These are phyloP conservation scores for Fusarium kyushuense DNA, from an alignment of 2,329 filamentous ascomycete species.

Conservation along the genomic window DNA sequence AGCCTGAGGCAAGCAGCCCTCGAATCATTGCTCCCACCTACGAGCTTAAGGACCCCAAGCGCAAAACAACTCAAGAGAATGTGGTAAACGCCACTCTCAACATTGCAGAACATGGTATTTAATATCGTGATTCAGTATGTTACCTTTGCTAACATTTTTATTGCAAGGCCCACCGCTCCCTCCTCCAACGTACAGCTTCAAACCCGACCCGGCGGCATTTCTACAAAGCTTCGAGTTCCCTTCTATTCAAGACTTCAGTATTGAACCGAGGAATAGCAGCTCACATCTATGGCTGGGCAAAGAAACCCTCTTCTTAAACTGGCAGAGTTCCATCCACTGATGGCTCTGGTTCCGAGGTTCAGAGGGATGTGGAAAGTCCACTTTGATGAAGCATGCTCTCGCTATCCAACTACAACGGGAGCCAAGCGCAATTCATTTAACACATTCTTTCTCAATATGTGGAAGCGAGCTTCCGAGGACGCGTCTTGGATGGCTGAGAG, in stretches of 20 bases:
- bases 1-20: not conserved
- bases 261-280: not conserved
- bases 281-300: not conserved
- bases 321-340: not conserved
- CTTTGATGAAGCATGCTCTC: conserved; percentile 3
- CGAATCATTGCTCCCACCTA: not conserved
- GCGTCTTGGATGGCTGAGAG: not conserved
- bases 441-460: not conserved
- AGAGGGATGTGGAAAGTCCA: conserved; percentile 10
- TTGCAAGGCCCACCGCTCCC: not conserved
- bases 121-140: accelerated
- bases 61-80: not conserved
- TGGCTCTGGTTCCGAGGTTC: conserved; percentile 1
- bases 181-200: not conserved
- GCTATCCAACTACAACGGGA: not conserved
- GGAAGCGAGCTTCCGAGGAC: not conserved
- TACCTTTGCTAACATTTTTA: not conserved
- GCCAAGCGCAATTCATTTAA: not conserved
- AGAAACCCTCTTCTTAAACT: not conserved
- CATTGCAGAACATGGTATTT: not conserved
- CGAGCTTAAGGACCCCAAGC: not conserved
- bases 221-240: conserved; percentile 1
- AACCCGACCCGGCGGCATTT: not conserved
- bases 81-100: not conserved
- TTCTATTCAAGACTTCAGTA: not conserved